These are phyloP conservation scores for Clonostachys rosea DNA, from an alignment of 2,329 filamentous ascomycete genomes.

Conservation along the genomic window DNA sequence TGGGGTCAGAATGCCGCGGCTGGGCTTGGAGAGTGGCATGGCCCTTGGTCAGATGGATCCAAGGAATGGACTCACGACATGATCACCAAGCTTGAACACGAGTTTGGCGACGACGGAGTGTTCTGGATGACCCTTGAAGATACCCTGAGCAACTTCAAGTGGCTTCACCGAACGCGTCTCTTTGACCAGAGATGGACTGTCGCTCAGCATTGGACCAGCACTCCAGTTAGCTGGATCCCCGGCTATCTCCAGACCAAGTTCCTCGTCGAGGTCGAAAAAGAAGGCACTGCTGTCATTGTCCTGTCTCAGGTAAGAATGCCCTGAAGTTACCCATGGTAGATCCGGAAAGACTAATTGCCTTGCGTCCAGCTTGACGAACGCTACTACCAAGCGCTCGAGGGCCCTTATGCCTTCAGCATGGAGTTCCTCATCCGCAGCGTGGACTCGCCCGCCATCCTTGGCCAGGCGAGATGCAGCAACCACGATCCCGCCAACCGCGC, in stretches of 20 bases:
- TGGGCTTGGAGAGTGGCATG: constrained; percentile 58
- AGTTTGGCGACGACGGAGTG: constrained; percentile 63
- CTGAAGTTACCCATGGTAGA: not conserved
- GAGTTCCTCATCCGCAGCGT: constrained; percentile 35
- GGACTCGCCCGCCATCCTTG: not conserved
- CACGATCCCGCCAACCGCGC: constrained; percentile 38
- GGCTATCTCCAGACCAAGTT: constrained; percentile 40
- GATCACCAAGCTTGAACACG: constrained; percentile 61
- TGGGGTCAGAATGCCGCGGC: constrained; percentile 55
- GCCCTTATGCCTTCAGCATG: constrained; percentile 34
- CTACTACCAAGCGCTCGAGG: constrained; percentile 38
- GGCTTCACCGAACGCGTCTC: constrained; percentile 37
- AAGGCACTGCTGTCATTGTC: constrained; percentile 35
- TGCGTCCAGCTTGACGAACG: constrained; percentile 32
- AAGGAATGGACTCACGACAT: constrained; percentile 71
- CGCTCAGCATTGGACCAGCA: constrained; percentile 36
- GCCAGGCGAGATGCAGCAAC: constrained; percentile 3
- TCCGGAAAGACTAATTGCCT: not conserved
- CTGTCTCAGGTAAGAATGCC: constrained; percentile 25
- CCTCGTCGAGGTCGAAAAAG: constrained; percentile 30
- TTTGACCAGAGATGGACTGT: constrained; percentile 41
- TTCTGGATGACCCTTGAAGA: constrained; percentile 42
- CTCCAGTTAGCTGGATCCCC: constrained; percentile 36
- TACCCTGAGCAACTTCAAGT: constrained; percentile 36
- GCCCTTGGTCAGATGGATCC: constrained; percentile 69